Evolutionary conservation across 805 yeast species (phyloP), one percentile per base, ranked within the genome.

Genomic region (Huiozyma sinensis): DNA sequence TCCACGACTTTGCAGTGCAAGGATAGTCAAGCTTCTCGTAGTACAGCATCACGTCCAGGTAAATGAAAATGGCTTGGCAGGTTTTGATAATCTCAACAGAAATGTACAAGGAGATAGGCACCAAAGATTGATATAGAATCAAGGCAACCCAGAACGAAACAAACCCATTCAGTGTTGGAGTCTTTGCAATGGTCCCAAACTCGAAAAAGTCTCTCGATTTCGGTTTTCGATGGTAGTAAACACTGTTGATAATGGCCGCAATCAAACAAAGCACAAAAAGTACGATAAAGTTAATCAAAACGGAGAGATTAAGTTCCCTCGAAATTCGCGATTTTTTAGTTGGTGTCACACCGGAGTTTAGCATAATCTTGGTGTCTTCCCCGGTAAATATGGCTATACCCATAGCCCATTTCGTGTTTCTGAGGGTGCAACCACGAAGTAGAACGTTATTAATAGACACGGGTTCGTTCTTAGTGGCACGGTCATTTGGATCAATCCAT

Each of bases 1-100:
- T 81, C 94, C 94, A 84, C 0, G 89, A 73, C 56, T 84, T 83
- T 6, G 94, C 92, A 6, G 83, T 79, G 58, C 94, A 84, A 1
- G 94, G 92, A 56, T 77, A 83, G 60, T 84, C 92, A 47, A 84
- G 63, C 44, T 64, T 71, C 36, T 71, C 77, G 54, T 82, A 79
- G 58, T 83, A 84, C 79, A 84, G 75, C 41, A 72, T 64, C 32
- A 78, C 77, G 63, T 84, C 95, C 4, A 86, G 78, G 54, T 79
- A 81, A 44, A 84, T 84, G 68, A 84, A 84, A 49, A 71, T 82
- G 0, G 92, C 92, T 57, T 84, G 95, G 0, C 83, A 81, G 0
- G 92, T 81, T 58, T 84, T 84, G 58, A 84, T 81, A 55, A 84
- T 83, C 66, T 84, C 95, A 53, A 84, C 76, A 43, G 94, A 80